Conservation (phyloP, 495 filamentous ascomycete species). For the Letharia lupina region DNA sequence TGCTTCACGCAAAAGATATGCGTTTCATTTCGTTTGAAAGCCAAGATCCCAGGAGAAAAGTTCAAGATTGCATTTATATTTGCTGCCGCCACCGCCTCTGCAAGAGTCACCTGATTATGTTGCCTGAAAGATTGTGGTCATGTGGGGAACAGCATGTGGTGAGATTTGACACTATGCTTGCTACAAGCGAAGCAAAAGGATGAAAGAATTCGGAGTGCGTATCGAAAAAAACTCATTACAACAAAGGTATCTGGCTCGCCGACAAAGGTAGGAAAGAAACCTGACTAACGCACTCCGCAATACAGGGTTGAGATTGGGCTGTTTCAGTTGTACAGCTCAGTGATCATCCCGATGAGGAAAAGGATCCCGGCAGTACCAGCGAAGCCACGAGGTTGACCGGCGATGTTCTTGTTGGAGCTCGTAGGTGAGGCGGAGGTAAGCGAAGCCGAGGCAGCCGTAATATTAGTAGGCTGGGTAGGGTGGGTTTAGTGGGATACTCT, state of each 20-base stretch:
- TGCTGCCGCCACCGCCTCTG: too few relatives aligned
- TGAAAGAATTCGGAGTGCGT: too few relatives aligned
- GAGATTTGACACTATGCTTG: too few relatives aligned
- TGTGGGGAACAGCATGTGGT: too few relatives aligned
- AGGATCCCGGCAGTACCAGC: not conserved
- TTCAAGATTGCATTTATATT: too few relatives aligned
- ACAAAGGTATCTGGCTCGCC: not conserved
- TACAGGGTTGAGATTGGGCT: not conserved
- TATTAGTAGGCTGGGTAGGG: not conserved
- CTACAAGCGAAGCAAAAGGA: too few relatives aligned
- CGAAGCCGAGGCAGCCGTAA: not conserved
- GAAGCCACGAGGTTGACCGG: not conserved
- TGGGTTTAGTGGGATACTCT: not conserved
- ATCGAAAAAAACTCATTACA: not conserved
- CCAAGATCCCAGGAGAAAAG: too few relatives aligned
- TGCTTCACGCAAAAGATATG: too few relatives aligned
- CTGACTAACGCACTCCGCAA: not conserved
- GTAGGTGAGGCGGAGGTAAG: not conserved
- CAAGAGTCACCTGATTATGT: too few relatives aligned
- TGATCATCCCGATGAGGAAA: not conserved
- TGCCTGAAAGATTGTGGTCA: too few relatives aligned
- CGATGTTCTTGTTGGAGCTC: not conserved
- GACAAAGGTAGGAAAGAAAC: not conserved
- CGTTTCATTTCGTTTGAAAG: too few relatives aligned
- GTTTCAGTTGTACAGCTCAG: not conserved